These are phyloP conservation scores for Paulownia fortunei DNA, from an alignment of 257 asterid genomes.

Conservation along the genomic window DNA sequence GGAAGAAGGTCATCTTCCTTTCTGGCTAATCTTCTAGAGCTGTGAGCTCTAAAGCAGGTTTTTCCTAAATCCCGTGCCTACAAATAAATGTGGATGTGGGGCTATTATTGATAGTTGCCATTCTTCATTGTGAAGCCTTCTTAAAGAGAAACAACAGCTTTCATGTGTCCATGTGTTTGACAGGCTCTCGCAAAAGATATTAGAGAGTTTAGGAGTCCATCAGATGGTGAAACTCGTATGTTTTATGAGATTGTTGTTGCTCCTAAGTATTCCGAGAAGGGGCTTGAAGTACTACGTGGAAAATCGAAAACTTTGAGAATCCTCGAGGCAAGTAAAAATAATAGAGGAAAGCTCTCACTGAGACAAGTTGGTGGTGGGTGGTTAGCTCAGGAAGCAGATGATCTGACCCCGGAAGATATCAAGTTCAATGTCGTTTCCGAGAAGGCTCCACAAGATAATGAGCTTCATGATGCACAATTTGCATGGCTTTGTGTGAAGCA, in stretches of 20 bases:
- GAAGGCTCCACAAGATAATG: slow-evolving; percentile 68
- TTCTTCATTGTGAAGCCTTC: slow-evolving; percentile 4
- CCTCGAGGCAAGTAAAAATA: slow-evolving; percentile 84
- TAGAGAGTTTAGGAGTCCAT: slow-evolving; percentile 93
- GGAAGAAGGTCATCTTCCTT: slow-evolving; percentile 15
- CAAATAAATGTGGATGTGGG: not conserved
- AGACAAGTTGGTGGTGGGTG: slow-evolving; percentile 99
- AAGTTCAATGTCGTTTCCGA: slow-evolving; percentile 69
- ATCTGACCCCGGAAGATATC: slow-evolving; percentile 81
- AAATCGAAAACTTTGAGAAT: slow-evolving; percentile 94
- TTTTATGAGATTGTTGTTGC: slow-evolving; percentile 95
- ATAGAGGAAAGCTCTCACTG: slow-evolving; percentile 79
- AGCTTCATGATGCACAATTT: slow-evolving; percentile 78
- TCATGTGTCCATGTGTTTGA: slow-evolving; percentile 20
- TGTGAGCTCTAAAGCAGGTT: not conserved
- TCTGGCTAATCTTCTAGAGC: not conserved
- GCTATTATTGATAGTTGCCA: not conserved
- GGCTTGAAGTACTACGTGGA: slow-evolving; percentile 93
- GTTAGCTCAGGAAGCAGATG: slow-evolving; percentile 98
- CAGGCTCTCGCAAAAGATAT: slow-evolving; percentile 93
- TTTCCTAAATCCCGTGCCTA: not conserved
- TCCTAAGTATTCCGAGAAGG: slow-evolving; percentile 80
- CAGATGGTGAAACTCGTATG: slow-evolving; percentile 91
- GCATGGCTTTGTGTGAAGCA: slow-evolving; percentile 98
- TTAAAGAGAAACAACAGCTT: not conserved